phyloP scores from a whole-genome alignment of 148 eudicot genomes.

The Heliosperma pusillum region DNA sequence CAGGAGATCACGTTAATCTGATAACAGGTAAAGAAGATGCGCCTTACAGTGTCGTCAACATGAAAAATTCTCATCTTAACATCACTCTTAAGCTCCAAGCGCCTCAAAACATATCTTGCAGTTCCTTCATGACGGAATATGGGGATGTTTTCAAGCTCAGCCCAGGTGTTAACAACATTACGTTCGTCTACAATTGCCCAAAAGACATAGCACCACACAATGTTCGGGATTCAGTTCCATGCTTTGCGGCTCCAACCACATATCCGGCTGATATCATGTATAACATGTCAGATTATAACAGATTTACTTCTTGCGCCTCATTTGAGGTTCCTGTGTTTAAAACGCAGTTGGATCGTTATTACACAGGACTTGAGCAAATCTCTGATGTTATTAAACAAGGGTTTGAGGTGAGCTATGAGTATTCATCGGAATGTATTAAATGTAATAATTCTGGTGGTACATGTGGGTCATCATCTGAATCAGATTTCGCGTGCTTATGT shows the following conservation, averaged over 20 bases:
- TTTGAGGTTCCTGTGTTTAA: background rate
- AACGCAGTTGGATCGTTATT: background rate
- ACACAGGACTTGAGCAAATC: background rate
- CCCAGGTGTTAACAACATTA: background rate
- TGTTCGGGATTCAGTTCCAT: background rate
- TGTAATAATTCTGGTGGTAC: slow-evolving; percentile 2
- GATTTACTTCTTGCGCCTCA: background rate
- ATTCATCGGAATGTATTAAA: background rate
- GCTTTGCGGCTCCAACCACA: background rate
- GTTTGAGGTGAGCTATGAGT: slow-evolving; percentile 8
- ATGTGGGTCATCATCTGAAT: slow-evolving; percentile 7
- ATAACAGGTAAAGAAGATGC: background rate
- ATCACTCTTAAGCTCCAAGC: slow-evolving; percentile 6
- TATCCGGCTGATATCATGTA: background rate
- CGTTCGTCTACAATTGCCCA: background rate
- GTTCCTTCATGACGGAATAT: background rate
- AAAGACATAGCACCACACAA: background rate
- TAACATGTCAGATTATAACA: background rate
- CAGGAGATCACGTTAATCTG: background rate
- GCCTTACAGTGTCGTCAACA: background rate
- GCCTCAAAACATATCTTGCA: background rate
- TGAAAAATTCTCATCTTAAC: background rate
- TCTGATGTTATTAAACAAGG: background rate
- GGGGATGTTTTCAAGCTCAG: background rate
- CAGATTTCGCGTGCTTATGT: slow-evolving; percentile 4